Base-by-base conservation (phyloP, 768 basidiomycete species). In the Mycena vitilis region DNA sequence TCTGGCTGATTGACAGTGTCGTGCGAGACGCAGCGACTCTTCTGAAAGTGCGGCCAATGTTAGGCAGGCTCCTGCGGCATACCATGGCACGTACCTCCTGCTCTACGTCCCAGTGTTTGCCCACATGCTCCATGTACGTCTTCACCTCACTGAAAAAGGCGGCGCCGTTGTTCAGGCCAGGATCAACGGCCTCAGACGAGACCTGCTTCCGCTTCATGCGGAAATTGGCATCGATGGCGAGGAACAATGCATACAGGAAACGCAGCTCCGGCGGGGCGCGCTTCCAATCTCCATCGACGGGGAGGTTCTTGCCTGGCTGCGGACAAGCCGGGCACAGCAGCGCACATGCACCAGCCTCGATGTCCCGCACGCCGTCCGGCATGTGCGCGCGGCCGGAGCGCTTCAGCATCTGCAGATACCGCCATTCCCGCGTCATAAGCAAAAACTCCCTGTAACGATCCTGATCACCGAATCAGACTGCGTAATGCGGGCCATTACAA, bases 61-160 rank as follows among this genome's bases (percentile, higher is more conserved):
- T n/a, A n/a, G n/a, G n/a, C n/a, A n/a, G n/a, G n/a, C n/a, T n/a
- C n/a, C n/a, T n/a, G n/a, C n/a, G n/a, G n/a, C n/a, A n/a, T n/a
- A 40, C 38, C 38, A 13, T 40, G 44, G 18, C 18, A n/a, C n/a
- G 69, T 11, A 60, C 58, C 44, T 60, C 58, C 58, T 60, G 58
- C 42, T 60, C 58, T 44, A 30, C 10, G 2, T 45, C 38, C 58
- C 58, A 60, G 15, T 60, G 58, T 20, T 16, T 12, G 22, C 20
- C 18, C 22, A 60, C 40, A 69, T 77, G 71, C 7, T 60, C 64
- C 51, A 71, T 72, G 65, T 77, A 82, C 13, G 30, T 30, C n/a
- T 56, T 36, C 34, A 76, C 68, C 15, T 74, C 67, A 0, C 80
- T 75, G 60, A 79, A 73, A 59, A 79, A 81, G 7, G 72, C 74